A percentile compares a stretch with the other conserved stretches of the same genome.
Evolutionary conservation across 257 asterid genomes (phyloP).

Genomic region (Marsdenia floribunda): DNA sequence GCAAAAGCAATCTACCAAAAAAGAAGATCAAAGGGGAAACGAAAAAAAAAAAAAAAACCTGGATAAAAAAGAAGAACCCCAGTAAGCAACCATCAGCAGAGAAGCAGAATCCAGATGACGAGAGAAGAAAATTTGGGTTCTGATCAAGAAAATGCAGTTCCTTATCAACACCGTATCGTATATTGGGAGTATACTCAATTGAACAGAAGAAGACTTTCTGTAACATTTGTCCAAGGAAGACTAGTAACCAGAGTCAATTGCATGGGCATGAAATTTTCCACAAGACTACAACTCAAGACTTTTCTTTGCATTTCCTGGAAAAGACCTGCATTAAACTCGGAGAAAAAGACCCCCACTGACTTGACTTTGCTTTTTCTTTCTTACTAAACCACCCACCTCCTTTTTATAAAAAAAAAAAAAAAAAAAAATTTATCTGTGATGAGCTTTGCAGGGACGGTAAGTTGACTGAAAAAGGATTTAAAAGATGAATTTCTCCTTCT

Average conservation of each 20-base stretch:
- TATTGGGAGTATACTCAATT: too few relatives aligned
- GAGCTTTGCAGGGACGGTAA: too few relatives aligned
- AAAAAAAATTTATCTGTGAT: too few relatives aligned
- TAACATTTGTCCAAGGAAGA: conserved; percentile 3
- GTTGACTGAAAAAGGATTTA: not conserved
- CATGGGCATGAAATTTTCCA: conserved; percentile 1
- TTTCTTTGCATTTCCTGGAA: conserved; percentile 28
- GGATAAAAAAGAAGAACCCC: not conserved
- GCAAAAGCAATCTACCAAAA: not conserved
- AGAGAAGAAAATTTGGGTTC: not conserved
- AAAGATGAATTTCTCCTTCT: too few relatives aligned
- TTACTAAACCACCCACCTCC: not conserved
- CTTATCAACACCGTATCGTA: not conserved
- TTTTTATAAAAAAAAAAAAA: too few relatives aligned
- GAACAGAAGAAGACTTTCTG: not conserved
- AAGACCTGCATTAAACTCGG: not conserved
- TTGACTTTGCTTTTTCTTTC: not conserved
- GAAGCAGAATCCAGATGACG: not conserved
- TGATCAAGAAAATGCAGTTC: not conserved
- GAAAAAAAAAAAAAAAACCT: not conserved
- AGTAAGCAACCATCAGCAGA: not conserved
- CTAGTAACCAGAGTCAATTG: conserved; percentile 14
- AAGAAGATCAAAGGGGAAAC: not conserved
- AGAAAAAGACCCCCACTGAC: not conserved
- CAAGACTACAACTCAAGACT: not conserved